phyloP scores from a whole-genome alignment of 495 filamentous ascomycete species.

The Hyaloscypha finlandica region DNA sequence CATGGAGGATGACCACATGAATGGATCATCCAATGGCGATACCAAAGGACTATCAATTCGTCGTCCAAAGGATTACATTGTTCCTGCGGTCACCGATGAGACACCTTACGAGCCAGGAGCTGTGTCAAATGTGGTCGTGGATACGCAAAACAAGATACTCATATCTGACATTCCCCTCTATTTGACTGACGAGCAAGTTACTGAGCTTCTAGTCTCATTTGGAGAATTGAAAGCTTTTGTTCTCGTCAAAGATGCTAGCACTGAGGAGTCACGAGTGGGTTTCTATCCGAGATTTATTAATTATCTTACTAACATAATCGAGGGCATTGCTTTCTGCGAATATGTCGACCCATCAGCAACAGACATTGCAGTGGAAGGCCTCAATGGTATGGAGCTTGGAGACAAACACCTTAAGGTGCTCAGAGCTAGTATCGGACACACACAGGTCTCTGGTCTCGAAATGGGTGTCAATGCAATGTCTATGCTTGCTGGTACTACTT shows the following conservation, averaged over 20 bases:
- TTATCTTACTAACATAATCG: constrained; percentile 24
- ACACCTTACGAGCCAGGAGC: constrained; percentile 74
- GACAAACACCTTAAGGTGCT: constrained; percentile 82
- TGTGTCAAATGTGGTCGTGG: constrained; percentile 78
- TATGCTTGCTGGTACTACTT: constrained; percentile 94
- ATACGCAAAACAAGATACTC: constrained; percentile 94
- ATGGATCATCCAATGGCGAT: constrained; percentile 57
- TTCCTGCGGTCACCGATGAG: constrained; percentile 78
- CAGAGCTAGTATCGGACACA: constrained; percentile 88
- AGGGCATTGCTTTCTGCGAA: constrained; percentile 98
- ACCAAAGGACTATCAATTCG: constrained; percentile 74
- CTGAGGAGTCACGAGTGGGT: constrained; percentile 87
- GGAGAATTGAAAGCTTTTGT: constrained; percentile 93
- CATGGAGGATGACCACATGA: constrained; percentile 72
- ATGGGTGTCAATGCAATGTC: constrained; percentile 99
- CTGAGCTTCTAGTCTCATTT: constrained; percentile 84
- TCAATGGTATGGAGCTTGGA: constrained; percentile 90
- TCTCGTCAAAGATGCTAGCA: constrained; percentile 81
- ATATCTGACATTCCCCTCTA: constrained; percentile 85
- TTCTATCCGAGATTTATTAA: background rate
- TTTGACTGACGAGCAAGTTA: constrained; percentile 87
- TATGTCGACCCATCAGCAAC: constrained; percentile 76
- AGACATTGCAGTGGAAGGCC: constrained; percentile 83
- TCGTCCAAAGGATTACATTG: constrained; percentile 96
- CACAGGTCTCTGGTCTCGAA: constrained; percentile 85